These are phyloP conservation scores for Tetrapisispora nanseiensis DNA, from an alignment of 805 yeast genomes.

Conservation along the genomic window DNA sequence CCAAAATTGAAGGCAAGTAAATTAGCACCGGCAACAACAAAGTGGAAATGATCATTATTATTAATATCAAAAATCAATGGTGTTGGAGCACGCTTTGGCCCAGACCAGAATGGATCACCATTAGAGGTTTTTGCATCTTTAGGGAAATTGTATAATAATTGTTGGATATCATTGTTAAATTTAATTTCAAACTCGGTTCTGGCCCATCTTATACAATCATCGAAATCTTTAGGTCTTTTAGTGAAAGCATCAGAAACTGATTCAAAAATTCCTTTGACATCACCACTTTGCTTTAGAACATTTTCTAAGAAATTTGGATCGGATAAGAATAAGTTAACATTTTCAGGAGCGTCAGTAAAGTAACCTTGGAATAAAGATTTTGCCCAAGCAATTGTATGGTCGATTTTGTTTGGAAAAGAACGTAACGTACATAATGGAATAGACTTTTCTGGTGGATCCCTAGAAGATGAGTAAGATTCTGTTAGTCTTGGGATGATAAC, in stretches of 20 bases:
- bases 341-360: conserved; percentile 84
- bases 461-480: conserved; percentile 91
- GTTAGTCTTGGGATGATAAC: conserved; percentile 89
- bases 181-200: conserved; percentile 78
- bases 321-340: conserved; percentile 79
- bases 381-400: conserved; percentile 99
- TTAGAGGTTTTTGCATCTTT: conserved; percentile 80
- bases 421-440: conserved; percentile 95
- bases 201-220: conserved; percentile 94
- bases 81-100: conserved; percentile 92
- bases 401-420: conserved; percentile 96
- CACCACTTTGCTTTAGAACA: conserved; percentile 84
- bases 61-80: conserved; percentile 71
- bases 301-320: conserved; percentile 91
- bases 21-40: conserved; percentile 82
- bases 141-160: conserved; percentile 90
- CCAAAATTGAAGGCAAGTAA: conserved; percentile 87
- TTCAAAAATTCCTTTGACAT: conserved; percentile 77
- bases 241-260: conserved; percentile 67
- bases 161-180: conserved; percentile 78
- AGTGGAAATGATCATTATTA: conserved; percentile 70
- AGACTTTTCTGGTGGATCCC: conserved; percentile 97
- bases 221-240: conserved; percentile 80
- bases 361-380: conserved; percentile 88
- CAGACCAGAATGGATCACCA: conserved; percentile 96